These are phyloP conservation scores for Clarireedia homoeocarpa DNA, from an alignment of 2,329 filamentous ascomycete genomes.

Conservation along the genomic window DNA sequence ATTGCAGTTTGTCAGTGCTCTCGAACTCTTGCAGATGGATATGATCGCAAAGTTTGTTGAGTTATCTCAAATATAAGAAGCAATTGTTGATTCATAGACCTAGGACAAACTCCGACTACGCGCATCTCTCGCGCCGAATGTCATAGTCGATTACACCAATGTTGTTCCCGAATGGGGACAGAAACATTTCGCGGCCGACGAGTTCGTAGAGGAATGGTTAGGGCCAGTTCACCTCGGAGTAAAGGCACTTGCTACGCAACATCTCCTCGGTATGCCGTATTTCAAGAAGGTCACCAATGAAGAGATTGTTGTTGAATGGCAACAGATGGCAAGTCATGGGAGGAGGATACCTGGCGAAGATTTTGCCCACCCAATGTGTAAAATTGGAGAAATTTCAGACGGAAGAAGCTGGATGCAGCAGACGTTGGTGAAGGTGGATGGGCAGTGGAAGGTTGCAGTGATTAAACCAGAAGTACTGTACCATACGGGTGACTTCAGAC, in stretches of 20 bases:
- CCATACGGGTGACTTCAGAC: slow-evolving; percentile 17
- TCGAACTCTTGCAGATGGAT: slow-evolving; percentile 22
- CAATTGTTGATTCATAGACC: too few relatives aligned
- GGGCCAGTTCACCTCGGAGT: slow-evolving; percentile 13
- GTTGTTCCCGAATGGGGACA: slow-evolving; percentile 15
- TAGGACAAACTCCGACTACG: too few relatives aligned
- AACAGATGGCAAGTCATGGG: slow-evolving; percentile 23
- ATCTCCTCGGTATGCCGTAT: slow-evolving; percentile 22
- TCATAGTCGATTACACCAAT: slow-evolving; percentile 15
- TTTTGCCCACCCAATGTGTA: slow-evolving; percentile 14
- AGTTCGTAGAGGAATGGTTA: slow-evolving; percentile 15
- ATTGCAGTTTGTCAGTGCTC: slow-evolving; percentile 20
- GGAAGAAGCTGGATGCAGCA: slow-evolving; percentile 19
- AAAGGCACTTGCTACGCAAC: slow-evolving; percentile 19
- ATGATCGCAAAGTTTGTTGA: slow-evolving; percentile 20
- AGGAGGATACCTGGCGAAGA: slow-evolving; percentile 15
- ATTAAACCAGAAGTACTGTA: slow-evolving; percentile 18
- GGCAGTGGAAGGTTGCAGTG: slow-evolving; percentile 12
- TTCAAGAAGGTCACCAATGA: slow-evolving; percentile 19
- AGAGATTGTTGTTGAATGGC: slow-evolving; percentile 23
- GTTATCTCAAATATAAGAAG: too few relatives aligned
- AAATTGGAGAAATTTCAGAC: slow-evolving; percentile 15
- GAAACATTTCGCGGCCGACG: slow-evolving; percentile 12
- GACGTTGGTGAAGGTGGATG: slow-evolving; percentile 15
- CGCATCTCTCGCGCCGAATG: slow-evolving; percentile 12